Evolutionary conservation across 1,284 basidiomycete species (phyloP).

Genomic region (Marasmius oreades): DNA sequence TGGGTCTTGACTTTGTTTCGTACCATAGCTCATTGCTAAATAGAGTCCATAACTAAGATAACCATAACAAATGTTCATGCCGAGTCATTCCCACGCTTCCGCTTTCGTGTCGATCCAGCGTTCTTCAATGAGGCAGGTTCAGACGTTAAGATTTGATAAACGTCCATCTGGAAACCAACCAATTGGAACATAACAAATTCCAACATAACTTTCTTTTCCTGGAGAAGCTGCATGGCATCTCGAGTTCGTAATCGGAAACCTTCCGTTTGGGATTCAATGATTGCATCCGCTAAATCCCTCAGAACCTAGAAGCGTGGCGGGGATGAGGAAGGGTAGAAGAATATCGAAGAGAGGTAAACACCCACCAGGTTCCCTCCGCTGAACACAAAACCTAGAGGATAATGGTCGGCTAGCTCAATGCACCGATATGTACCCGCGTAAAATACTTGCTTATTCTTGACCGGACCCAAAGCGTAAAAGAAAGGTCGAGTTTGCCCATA

Average conservation of each 20-base stretch:
- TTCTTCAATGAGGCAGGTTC: background rate
- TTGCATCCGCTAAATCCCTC: background rate
- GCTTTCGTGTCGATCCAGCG: background rate
- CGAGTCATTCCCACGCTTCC: background rate
- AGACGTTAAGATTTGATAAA: background rate
- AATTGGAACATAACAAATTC: background rate
- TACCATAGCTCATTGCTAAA: too few relatives aligned
- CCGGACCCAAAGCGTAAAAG: background rate
- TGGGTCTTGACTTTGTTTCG: too few relatives aligned
- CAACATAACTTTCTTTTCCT: background rate
- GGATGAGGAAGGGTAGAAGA: too few relatives aligned
- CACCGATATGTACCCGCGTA: background rate
- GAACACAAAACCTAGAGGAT: background rate
- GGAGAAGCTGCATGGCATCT: background rate
- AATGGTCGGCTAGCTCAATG: background rate
- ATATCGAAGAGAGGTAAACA: too few relatives aligned
- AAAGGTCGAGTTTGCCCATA: background rate
- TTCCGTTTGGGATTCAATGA: background rate
- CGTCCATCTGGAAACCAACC: background rate
- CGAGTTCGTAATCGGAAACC: background rate
- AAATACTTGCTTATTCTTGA: background rate
- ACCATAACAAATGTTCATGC: too few relatives aligned
- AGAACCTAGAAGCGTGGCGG: background rate
- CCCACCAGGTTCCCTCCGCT: background rate
- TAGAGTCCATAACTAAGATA: too few relatives aligned